Evolutionary conservation across 163 green algal genomes (phyloP).

Genomic region (Picocystis sp.): DNA sequence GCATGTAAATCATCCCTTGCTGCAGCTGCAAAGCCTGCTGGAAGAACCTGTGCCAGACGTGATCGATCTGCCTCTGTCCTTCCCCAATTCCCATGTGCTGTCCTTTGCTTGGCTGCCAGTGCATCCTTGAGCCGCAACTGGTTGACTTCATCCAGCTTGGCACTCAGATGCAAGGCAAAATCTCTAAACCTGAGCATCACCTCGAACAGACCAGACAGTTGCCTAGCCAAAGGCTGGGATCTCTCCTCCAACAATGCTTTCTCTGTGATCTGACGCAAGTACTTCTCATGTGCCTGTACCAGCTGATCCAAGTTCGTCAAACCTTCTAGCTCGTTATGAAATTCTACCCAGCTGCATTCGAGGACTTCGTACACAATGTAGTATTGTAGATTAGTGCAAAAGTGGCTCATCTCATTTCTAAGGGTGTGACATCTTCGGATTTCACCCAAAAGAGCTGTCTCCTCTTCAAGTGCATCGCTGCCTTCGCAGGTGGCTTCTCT

Average conservation of each 20-base stretch:
- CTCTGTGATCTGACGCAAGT: slow-evolving; percentile 37
- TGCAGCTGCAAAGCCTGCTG: slow-evolving; percentile 11
- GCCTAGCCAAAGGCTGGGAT: slow-evolving; percentile 19
- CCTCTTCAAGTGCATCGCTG: slow-evolving; percentile 9
- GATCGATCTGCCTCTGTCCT: slow-evolving; percentile 9
- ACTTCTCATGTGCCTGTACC: slow-evolving; percentile 47
- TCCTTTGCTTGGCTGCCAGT: slow-evolving; percentile 12
- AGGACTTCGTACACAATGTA: slow-evolving; percentile 81
- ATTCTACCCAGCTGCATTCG: slow-evolving; percentile 36
- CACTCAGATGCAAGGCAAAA: slow-evolving; percentile 27
- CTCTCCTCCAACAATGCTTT: slow-evolving; percentile 26
- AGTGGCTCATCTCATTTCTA: slow-evolving; percentile 60
- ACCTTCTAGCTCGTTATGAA: slow-evolving; percentile 14
- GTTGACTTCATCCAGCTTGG: slow-evolving; percentile 18
- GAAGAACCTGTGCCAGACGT: slow-evolving; percentile 2
- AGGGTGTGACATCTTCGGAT: slow-evolving; percentile 30
- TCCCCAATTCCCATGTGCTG: slow-evolving; percentile 25
- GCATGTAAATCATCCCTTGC: slow-evolving; percentile 2
- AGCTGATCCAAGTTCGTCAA: slow-evolving; percentile 50
- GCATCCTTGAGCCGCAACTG: slow-evolving; percentile 4
- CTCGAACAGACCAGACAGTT: slow-evolving; percentile 29
- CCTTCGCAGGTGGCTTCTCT: not conserved
- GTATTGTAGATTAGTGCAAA: slow-evolving; percentile 66
- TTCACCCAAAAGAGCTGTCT: slow-evolving; percentile 4
- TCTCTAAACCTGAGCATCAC: slow-evolving; percentile 34